phyloP scores from a whole-genome alignment of 495 filamentous ascomycete genomes.

The Tuber calosporum region DNA sequence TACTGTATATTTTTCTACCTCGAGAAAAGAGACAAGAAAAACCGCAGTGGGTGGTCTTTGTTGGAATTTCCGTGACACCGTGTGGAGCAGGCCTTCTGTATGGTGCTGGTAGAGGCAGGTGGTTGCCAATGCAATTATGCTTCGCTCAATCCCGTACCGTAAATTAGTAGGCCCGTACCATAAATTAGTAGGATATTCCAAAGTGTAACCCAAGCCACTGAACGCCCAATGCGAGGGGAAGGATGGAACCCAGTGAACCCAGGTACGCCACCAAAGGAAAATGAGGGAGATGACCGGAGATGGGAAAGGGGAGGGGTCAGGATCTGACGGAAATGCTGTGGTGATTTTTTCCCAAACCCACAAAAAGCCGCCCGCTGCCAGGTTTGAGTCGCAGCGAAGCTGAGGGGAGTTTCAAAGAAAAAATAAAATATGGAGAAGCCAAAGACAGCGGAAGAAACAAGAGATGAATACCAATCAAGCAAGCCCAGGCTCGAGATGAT shows the following conservation, averaged over 20 bases:
- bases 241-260: background rate
- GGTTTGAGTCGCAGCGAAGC: background rate
- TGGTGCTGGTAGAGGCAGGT: background rate
- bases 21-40: background rate
- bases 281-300: background rate
- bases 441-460: background rate
- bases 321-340: background rate
- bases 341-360: background rate
- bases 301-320: background rate
- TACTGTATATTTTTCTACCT: constrained; percentile 20
- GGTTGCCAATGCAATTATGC: background rate
- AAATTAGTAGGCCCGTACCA: background rate
- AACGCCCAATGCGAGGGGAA: background rate
- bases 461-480: background rate
- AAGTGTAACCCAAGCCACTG: background rate
- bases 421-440: background rate
- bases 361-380: background rate
- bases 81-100: background rate
- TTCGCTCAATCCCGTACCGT: background rate
- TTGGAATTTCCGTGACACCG: background rate
- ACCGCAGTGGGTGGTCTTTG: background rate
- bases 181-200: background rate
- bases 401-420: background rate
- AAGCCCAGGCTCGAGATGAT: background rate
- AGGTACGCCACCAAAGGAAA: background rate